A percentile compares a stretch with the other conserved stretches of the same genome.
These are phyloP conservation scores for Alternaria sp. DNA, from an alignment of 2,329 filamentous ascomycete genomes.

Conservation along the genomic window DNA sequence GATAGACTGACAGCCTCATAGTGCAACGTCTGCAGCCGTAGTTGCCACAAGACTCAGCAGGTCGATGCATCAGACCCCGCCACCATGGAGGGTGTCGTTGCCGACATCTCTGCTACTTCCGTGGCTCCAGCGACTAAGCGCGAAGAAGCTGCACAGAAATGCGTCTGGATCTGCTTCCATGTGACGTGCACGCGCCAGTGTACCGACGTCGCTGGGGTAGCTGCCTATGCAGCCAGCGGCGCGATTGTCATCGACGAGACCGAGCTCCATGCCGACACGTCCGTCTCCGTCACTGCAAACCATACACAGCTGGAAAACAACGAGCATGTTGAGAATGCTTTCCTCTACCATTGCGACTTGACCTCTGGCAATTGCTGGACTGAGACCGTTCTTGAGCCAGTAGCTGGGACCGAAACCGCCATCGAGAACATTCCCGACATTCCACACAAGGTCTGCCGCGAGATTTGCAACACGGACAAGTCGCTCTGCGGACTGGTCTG, in stretches of 20 bases:
- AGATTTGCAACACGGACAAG: background rate
- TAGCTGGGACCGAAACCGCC: background rate
- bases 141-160: background rate
- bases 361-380: background rate
- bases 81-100: background rate
- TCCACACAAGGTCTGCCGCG: background rate
- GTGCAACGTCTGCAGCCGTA: background rate
- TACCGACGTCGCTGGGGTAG: background rate
- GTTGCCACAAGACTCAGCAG: background rate
- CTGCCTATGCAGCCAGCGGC: background rate
- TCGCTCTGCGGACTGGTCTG: background rate
- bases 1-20: background rate
- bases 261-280: background rate
- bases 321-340: background rate
- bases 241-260: slow-evolving; percentile 8
- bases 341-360: background rate
- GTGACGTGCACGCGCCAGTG: background rate
- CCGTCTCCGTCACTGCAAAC: background rate
- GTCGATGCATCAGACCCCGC: background rate
- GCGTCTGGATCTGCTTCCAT: slow-evolving; percentile 1
- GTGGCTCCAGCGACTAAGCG: background rate
- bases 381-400: background rate
- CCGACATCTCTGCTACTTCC: background rate
- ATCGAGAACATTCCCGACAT: background rate
- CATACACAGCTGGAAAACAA: background rate